Evolutionary conservation across 352 stramenopile genomes (phyloP), one percentile per base, ranked within the genome.

Genomic region (Thraustochytrium sp.): DNA sequence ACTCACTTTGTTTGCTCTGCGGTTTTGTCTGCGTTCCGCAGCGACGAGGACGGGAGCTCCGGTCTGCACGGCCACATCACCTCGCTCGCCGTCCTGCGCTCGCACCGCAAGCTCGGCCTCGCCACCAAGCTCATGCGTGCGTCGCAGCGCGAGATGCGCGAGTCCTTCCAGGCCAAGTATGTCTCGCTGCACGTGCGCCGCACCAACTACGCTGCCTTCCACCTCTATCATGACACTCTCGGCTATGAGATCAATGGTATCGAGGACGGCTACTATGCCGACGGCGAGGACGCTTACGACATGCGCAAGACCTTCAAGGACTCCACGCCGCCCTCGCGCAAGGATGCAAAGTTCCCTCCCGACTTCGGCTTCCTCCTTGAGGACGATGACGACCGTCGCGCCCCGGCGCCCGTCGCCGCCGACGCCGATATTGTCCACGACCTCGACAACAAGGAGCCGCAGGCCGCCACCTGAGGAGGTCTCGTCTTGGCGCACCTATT

Each of bases 111-210:
- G 89, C 92, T 92, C 82, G 93, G 93, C 26, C 96, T 99, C 80
- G 97, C 97, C 26, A 99, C 96, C 26, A 97, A 97, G 87, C 91
- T 99, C 84, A 99, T 99, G 97, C 89, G 93, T 84, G 92, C 92
- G 85, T 91, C 92, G 53, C 91, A 96, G 85, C 91, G 92, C 55
- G 91, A 92, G 0, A 99, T 99, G 97, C 89, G 95, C 36, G 92
- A 99, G 85, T 94, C 95, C 46, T 99, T 99, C 88, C 90, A 92
- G 46, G 96, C 97, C n/a, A 91, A 98, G 86, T 99, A 98, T 87
- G 96, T 99, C n/a, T 98, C 93, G 74, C 91, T 99, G 42, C 97
- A 99, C 90, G 97, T 99, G 40, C 93, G 97, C 62, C 95, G 98
- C 87, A 97, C 93, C 48, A 99, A 99, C 87, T 89, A 91, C 55